phyloP scores from a whole-genome alignment of 108 stramenopile species.

The Chaetoceros tenuissimus region DNA sequence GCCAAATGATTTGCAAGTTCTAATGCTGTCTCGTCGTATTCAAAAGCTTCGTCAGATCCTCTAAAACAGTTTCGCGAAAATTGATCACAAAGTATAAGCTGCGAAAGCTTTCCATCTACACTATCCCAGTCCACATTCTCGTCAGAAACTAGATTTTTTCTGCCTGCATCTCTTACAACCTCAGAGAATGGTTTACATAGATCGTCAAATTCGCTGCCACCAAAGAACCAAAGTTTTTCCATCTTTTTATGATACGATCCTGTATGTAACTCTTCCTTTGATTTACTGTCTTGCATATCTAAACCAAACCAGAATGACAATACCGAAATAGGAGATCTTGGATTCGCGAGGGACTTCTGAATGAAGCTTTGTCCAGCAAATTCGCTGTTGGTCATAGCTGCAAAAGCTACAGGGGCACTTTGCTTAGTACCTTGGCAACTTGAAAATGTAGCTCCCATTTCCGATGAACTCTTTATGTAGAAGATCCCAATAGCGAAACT shows the following conservation, averaged over 20 bases:
- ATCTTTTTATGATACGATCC: background rate
- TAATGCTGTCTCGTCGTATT: conserved; percentile 34
- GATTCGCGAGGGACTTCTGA: conserved; percentile 3
- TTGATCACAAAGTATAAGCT: conserved; percentile 56
- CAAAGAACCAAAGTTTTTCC: conserved; percentile 20
- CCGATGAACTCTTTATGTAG: too few relatives aligned
- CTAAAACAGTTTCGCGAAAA: conserved; percentile 58
- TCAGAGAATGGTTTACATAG: conserved; percentile 16
- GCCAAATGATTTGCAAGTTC: conserved; percentile 5
- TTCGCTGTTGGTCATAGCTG: conserved; percentile 15
- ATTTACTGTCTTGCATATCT: conserved; percentile 6
- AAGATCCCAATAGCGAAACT: too few relatives aligned
- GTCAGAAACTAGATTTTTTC: background rate
- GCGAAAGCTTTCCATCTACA: conserved; percentile 34
- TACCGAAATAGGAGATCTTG: conserved; percentile 14
- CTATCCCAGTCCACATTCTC: conserved; percentile 15
- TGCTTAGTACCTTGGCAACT: too few relatives aligned
- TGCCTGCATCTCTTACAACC: conserved; percentile 15
- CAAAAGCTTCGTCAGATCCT: conserved; percentile 47
- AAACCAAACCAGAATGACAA: conserved; percentile 30
- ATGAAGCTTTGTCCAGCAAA: conserved; percentile 21
- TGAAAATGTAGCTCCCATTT: too few relatives aligned
- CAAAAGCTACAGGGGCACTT: too few relatives aligned
- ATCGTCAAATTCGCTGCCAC: conserved; percentile 21
- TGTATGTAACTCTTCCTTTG: background rate